Conservation (phyloP, 306 rosid genomes). For the Vicia villosa region DNA sequence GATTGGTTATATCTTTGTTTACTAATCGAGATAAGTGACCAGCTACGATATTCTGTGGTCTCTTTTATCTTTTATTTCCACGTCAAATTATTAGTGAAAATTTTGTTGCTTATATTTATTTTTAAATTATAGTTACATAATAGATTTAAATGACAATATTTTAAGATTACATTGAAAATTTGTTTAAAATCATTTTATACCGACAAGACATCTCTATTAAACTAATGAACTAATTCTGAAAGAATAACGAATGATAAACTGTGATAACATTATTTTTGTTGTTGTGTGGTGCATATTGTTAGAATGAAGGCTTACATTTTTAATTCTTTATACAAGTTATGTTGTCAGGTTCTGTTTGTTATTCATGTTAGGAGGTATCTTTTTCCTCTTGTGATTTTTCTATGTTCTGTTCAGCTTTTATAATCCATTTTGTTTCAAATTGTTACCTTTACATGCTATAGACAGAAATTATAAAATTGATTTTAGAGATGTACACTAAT, state of each 20-base stretch:
- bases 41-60: too few relatives aligned
- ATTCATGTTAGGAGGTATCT: conserved; percentile 6
- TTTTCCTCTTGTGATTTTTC: conserved; percentile 1
- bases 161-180: neutral
- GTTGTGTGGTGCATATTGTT: conserved; percentile 13
- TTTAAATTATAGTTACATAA: neutral
- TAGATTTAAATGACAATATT: neutral
- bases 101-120: neutral
- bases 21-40: too few relatives aligned
- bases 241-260: neutral
- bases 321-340: neutral
- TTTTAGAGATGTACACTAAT: neutral
- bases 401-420: too few relatives aligned
- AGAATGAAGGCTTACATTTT: conserved; percentile 21
- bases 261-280: conserved; percentile 7
- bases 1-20: too few relatives aligned
- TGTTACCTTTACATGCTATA: neutral
- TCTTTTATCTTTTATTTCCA: too few relatives aligned
- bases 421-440: too few relatives aligned
- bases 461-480: conserved; percentile 4
- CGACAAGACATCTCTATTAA: neutral
- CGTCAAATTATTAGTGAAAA: neutral
- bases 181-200: neutral
- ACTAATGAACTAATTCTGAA: neutral
- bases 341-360: neutral